Base-by-base conservation (phyloP, 108 stramenopile genomes). In the Fistulifera pelliculosa region DNA sequence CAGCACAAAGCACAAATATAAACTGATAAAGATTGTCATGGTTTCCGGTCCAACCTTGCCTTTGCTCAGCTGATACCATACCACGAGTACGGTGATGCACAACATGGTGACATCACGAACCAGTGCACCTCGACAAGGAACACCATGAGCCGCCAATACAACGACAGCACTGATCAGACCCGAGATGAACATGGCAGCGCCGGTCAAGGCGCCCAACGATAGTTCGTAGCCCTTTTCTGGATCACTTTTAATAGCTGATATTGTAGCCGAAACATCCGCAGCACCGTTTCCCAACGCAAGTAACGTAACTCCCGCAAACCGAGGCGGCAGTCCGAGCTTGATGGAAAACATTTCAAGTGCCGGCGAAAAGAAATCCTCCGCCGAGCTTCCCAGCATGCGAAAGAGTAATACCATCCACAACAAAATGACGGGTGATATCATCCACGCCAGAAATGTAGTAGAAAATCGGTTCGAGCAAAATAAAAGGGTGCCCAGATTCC, bases 201-300 rank as follows among this genome's bases (percentile, higher is more conserved):
- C 98, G 2, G 95, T 90, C 41, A 99, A 66, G 21, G 93, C 95
- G 10, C 94, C 93, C 58, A 99, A 62, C 58, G 70, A 71, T 56
- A 90, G 69, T 50, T 72, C 62, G 49, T 94, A 90, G 19, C 96
- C 95, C 60, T 90, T 77, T 19, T 71, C 77, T 5, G 63, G 68
- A 64, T 85, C 81, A 7, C 43, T 58, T 4, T 56, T 54, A 26
- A 96, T 79, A 23, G 94, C 93, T 40, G 83, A 85, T 31, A 96
- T 75, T 21, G 94, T 89, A 4, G 96, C 90, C 40, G 73, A 78
- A 0, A 96, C 95, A 62, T 99, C 98, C 14, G 95, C 90, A 8
- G 98, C 95, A 13, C 98, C 98, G 76, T 99, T 99, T 18, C 98
- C 98, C 45, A 99, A 63, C 3, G 98, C 96, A 53, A 99, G 68